Conservation (phyloP, 257 asterid genomes). For the Solanum chaucha region DNA sequence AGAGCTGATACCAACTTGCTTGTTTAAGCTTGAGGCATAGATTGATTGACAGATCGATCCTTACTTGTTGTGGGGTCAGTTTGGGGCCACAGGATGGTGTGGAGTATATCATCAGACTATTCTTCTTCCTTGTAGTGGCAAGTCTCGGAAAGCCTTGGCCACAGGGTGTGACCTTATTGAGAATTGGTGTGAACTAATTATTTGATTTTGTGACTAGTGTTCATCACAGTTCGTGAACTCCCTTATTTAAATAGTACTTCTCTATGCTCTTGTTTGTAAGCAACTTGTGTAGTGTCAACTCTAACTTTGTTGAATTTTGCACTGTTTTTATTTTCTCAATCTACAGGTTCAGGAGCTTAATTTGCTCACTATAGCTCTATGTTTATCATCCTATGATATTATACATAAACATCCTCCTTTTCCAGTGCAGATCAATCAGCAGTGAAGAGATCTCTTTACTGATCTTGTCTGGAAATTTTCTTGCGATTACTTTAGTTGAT, state of each 20-base stretch:
- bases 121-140: not conserved
- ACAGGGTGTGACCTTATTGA: not conserved
- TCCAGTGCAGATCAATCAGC: constrained; percentile 2
- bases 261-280: not conserved
- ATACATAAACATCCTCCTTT: not conserved
- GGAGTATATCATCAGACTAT: not conserved
- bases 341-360: not conserved
- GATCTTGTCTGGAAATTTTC: not conserved
- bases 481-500: constrained; percentile 2
- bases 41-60: not conserved
- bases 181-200: not conserved
- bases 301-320: not conserved
- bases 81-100: not conserved
- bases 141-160: not conserved
- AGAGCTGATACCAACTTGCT: not conserved
- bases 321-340: not conserved
- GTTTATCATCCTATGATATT: not conserved
- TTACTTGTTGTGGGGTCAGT: not conserved
- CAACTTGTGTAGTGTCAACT: not conserved
- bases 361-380: not conserved
- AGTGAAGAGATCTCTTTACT: not conserved
- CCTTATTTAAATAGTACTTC: not conserved
- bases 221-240: not conserved
- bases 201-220: not conserved
- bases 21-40: not conserved